Base-by-base conservation (phyloP, 2,329 filamentous ascomycete species). In the Colletotrichum higginsianum region DNA sequence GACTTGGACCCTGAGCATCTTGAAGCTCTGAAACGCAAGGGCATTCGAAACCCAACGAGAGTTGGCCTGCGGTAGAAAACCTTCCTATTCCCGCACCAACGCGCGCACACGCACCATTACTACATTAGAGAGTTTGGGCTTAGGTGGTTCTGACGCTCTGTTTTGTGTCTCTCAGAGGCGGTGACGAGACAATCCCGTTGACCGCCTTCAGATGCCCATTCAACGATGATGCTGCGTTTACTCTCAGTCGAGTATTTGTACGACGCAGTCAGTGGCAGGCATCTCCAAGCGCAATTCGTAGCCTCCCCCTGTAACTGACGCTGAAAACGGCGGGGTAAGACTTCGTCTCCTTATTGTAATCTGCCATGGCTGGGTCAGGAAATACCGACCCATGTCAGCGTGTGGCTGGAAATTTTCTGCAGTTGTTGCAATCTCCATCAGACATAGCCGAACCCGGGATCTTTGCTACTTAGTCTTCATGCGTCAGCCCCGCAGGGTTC, bases 1-100 rank as follows among this genome's bases (percentile, higher is more conserved):
- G 65, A 68, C 58, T 71, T 68, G 64, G 68, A 68, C 68, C 68
- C 68, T 68, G 68, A 71, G 52, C 47, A 63, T 71, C 58, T 62
- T 50, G 58, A 68, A 58, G 46, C 38, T 63, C 65, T 71, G 68
- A 71, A 71, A 71, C 65, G 52, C 52, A 60, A 42, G 46, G 58
- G 30, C 56, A 68, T 40, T 62, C 65, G 68, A 71, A 71, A 68
- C 57, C 58, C 44, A 40, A 57, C 52, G 44, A 71, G 67, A 62
- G 38, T 53, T 49, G 52, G 47, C 44, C 57, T 68, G 58, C 44
- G 62, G 47, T 50, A 42, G 21, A 47, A 8, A 52, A 15, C 35
- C 53, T 49, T 47, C 40, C 50, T 66, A 38, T 61, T 35, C n/a
- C 16, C 40, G 61, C 53, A 57, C 42, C 62, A 38, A 38, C 16